Percentiles rank a stretch among this genome's conserved stretches.
Conservation (phyloP, 177 flowering plant species). For the Telopea speciosissima region DNA sequence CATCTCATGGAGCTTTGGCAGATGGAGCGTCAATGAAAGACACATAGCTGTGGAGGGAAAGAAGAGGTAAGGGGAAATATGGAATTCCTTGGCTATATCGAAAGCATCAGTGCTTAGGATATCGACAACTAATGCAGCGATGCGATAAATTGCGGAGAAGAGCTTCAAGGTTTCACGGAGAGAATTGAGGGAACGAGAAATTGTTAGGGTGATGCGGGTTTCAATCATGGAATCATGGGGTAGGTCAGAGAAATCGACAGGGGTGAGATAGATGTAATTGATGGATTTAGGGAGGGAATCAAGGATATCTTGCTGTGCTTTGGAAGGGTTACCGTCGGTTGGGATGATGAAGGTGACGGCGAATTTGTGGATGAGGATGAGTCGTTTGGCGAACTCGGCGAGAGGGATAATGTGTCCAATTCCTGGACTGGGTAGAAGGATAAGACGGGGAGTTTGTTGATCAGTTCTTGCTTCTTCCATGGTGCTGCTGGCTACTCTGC, state of each 20-base stretch:
- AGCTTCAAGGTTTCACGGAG: conserved; percentile 16
- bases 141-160: neutral
- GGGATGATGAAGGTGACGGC: conserved; percentile 31
- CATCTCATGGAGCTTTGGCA: conserved; percentile 24
- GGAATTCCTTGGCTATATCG: conserved; percentile 26
- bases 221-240: conserved; percentile 21
- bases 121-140: conserved; percentile 23
- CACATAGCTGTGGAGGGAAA: conserved; percentile 24
- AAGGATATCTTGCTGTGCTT: conserved; percentile 6
- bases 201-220: conserved; percentile 20
- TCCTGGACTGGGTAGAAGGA: conserved; percentile 43
- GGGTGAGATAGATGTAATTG: conserved; percentile 26
- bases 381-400: conserved; percentile 37
- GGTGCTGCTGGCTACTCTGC: no score
- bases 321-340: conserved; percentile 24
- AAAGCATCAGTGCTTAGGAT: conserved; percentile 26
- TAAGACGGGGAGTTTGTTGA: conserved; percentile 23
- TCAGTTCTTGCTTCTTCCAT: conserved; percentile 10
- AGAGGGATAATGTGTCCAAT: conserved; percentile 57
- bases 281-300: conserved; percentile 11
- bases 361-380: conserved; percentile 29
- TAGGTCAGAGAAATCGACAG: conserved; percentile 19
- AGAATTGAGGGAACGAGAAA: conserved; percentile 26
- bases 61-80: conserved; percentile 21
- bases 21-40: conserved; percentile 8